These are phyloP conservation scores for Acanthamoeba healyi DNA, from an alignment of 208 protist species.

Conservation along the genomic window DNA sequence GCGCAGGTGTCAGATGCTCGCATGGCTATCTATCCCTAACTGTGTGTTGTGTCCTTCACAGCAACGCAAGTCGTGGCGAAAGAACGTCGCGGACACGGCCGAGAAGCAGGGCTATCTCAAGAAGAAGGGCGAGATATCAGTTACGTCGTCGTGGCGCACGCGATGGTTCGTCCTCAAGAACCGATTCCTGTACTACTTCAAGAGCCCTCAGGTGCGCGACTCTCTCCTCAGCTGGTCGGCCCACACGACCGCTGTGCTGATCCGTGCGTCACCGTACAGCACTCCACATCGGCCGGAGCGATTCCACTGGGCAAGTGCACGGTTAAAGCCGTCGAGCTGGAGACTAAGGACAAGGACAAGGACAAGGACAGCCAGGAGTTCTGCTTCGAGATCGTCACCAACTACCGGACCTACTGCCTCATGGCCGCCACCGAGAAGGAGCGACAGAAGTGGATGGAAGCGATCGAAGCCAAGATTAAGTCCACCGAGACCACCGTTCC, in stretches of 20 bases:
- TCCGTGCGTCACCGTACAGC: not conserved
- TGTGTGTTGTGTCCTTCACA: not conserved
- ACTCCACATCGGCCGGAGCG: not conserved
- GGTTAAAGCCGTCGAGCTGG: not conserved
- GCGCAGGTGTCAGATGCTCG: too few species aligned
- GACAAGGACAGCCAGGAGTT: slow-evolving; percentile 24
- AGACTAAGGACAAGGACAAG: not conserved
- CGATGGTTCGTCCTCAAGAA: slow-evolving; percentile 69
- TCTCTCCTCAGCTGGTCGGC: not conserved
- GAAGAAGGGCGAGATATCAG: slow-evolving; percentile 27
- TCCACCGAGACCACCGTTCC: not conserved
- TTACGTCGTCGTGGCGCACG: slow-evolving; percentile 4
- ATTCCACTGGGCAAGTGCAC: slow-evolving; percentile 19
- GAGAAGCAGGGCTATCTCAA: slow-evolving; percentile 51
- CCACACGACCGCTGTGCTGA: not conserved
- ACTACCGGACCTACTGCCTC: slow-evolving; percentile 17
- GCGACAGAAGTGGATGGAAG: slow-evolving; percentile 2
- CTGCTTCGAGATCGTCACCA: slow-evolving; percentile 37
- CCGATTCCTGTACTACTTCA: slow-evolving; percentile 61
- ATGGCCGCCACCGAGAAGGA: slow-evolving; percentile 3
- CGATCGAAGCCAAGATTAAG: slow-evolving; percentile 3
- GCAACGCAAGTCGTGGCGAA: slow-evolving; percentile 26
- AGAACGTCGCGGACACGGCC: slow-evolving; percentile 3
- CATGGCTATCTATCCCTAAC: too few species aligned
- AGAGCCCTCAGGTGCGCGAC: not conserved